phyloP scores from a whole-genome alignment of 225 moss, liverwort and hornwort species.

The Sphagnum tenellum region DNA sequence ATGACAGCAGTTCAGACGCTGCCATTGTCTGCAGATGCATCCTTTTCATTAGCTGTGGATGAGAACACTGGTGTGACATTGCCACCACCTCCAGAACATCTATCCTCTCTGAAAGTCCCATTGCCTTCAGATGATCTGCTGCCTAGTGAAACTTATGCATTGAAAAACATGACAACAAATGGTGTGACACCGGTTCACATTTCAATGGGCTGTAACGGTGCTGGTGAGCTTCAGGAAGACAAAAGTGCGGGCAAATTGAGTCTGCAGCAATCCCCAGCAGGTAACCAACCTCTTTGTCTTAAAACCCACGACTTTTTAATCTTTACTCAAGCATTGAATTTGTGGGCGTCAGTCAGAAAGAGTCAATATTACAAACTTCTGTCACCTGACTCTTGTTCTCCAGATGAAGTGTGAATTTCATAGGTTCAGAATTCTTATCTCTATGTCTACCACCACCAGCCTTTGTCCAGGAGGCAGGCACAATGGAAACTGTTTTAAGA shows the following conservation, averaged over 20 bases:
- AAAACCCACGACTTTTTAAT: too few species aligned
- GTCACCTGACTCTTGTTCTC: too few species aligned
- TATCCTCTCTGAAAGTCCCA: slow-evolving; percentile 23
- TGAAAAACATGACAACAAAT: slow-evolving; percentile 7
- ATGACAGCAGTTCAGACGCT: too few species aligned
- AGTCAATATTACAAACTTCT: too few species aligned
- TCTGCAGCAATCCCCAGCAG: slow-evolving; percentile 16
- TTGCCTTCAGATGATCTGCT: not conserved
- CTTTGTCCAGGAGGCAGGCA: too few species aligned
- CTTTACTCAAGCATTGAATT: too few species aligned
- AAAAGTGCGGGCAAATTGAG: slow-evolving; percentile 14
- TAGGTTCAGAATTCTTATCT: too few species aligned
- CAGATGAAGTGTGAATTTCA: too few species aligned
- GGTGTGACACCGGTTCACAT: slow-evolving; percentile 18
- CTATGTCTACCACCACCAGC: too few species aligned
- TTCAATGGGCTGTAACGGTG: slow-evolving; percentile 32
- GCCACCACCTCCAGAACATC: slow-evolving; percentile 32
- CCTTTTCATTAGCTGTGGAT: slow-evolving; percentile 15
- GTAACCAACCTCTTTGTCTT: slow-evolving; percentile 6
- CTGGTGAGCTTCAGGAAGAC: slow-evolving; percentile 15
- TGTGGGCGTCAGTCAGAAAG: too few species aligned
- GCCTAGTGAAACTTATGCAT: too few species aligned
- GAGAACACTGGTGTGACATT: slow-evolving; percentile 14
- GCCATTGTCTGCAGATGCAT: slow-evolving; percentile 4
- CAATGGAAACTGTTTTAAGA: too few species aligned